Evolutionary conservation across 1,139 yeast genomes (phyloP).

Genomic region (Diutina ranongensis): DNA sequence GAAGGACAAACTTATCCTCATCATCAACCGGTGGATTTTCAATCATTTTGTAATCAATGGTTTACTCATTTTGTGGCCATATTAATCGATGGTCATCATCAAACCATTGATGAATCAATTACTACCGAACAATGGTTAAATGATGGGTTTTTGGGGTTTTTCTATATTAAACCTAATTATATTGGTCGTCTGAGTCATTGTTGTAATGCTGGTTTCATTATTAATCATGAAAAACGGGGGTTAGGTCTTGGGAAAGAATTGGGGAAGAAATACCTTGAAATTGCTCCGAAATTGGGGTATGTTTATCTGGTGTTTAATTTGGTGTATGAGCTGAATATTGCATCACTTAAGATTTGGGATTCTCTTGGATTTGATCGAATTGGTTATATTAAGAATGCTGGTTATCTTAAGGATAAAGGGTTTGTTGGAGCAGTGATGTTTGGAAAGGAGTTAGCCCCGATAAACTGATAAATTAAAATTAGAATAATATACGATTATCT

Average conservation of each 20-base stretch:
- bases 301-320: slow-evolving; percentile 72
- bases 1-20: slow-evolving; percentile 44
- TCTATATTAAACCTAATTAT: slow-evolving; percentile 71
- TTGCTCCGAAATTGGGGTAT: slow-evolving; percentile 67
- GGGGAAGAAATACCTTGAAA: slow-evolving; percentile 46
- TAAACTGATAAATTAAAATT: background rate
- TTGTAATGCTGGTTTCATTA: slow-evolving; percentile 74
- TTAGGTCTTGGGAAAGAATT: slow-evolving; percentile 48
- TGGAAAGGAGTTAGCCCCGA: slow-evolving; percentile 37
- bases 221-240: slow-evolving; percentile 44
- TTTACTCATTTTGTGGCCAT: slow-evolving; percentile 36
- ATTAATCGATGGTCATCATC: slow-evolving; percentile 26
- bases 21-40: slow-evolving; percentile 15
- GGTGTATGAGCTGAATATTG: slow-evolving; percentile 63
- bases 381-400: slow-evolving; percentile 59
- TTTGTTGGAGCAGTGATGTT: slow-evolving; percentile 58
- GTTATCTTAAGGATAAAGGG: slow-evolving; percentile 40
- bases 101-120: slow-evolving; percentile 10
- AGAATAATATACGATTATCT: too few relatives aligned
- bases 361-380: slow-evolving; percentile 59
- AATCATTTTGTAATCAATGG: slow-evolving; percentile 30
- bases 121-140: slow-evolving; percentile 25
- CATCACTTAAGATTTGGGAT: slow-evolving; percentile 67
- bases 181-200: slow-evolving; percentile 66
- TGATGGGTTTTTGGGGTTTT: slow-evolving; percentile 45